Conservation (phyloP, 2,329 filamentous ascomycete species). For the Colletotrichum sidae region DNA sequence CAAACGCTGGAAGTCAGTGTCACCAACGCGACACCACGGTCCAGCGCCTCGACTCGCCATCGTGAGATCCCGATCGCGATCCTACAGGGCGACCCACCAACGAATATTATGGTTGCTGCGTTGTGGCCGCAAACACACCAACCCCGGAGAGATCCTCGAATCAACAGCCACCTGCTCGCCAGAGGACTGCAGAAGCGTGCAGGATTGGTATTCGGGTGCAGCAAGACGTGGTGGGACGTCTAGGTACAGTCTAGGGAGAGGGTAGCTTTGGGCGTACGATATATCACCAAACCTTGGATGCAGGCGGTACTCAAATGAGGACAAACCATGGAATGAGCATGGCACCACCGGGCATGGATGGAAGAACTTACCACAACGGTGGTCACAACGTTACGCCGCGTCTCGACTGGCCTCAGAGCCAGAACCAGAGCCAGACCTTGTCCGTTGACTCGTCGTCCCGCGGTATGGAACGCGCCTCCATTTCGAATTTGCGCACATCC, state of each 20-base stretch:
- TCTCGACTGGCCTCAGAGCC: slow-evolving; percentile 48
- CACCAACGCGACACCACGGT: not conserved
- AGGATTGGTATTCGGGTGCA: slow-evolving; percentile 20
- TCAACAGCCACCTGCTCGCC: not conserved
- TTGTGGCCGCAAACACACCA: slow-evolving; percentile 27
- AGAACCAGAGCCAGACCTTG: slow-evolving; percentile 39
- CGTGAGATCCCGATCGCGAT: slow-evolving; percentile 20
- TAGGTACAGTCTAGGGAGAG: slow-evolving; percentile 12
- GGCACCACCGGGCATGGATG: slow-evolving; percentile 59
- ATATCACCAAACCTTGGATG: slow-evolving; percentile 28
- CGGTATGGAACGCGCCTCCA: slow-evolving; percentile 50
- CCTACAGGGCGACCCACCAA: slow-evolving; percentile 9
- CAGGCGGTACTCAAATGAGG: slow-evolving; percentile 46
- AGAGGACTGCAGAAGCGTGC: slow-evolving; percentile 15
- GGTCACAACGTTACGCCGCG: slow-evolving; percentile 51
- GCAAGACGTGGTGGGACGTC: slow-evolving; percentile 33
- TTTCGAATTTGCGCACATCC: slow-evolving; percentile 49
- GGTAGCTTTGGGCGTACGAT: slow-evolving; percentile 5
- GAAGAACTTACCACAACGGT: slow-evolving; percentile 51
- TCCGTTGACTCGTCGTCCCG: slow-evolving; percentile 36
- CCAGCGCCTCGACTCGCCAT: slow-evolving; percentile 8
- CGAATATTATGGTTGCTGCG: slow-evolving; percentile 32
- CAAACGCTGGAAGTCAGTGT: slow-evolving; percentile 6
- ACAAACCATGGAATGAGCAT: slow-evolving; percentile 59
- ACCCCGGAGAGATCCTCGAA: slow-evolving; percentile 11